Conservation (phyloP, 2,329 filamentous ascomycete genomes). For the Aspergillus sp. region DNA sequence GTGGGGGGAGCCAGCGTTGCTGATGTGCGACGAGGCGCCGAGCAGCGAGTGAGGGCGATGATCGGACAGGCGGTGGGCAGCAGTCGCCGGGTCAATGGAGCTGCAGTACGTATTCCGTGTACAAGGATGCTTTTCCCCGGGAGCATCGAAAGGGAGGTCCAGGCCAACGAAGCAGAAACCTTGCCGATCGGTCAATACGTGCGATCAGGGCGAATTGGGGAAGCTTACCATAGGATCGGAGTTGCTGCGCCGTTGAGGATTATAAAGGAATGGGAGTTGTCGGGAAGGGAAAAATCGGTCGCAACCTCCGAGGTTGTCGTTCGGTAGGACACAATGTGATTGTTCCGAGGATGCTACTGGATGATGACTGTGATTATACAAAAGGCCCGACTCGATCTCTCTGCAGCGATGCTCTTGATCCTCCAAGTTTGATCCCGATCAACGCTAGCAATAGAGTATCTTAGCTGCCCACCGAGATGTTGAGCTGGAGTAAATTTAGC, state of each 20-base stretch:
- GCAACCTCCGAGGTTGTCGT: constrained; percentile 14
- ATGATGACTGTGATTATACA: constrained; percentile 3
- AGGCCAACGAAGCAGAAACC: constrained; percentile 12
- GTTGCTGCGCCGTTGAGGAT: constrained; percentile 13
- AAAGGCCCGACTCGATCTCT: background rate
- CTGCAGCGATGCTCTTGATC: background rate
- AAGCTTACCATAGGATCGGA: constrained; percentile 13
- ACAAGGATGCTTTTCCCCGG: constrained; percentile 12
- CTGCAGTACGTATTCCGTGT: constrained; percentile 17
- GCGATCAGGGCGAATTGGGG: constrained; percentile 1
- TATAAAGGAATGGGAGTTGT: constrained; percentile 15
- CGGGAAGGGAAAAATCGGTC: constrained; percentile 14
- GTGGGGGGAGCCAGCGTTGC: constrained; percentile 49
- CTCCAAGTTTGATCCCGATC: background rate
- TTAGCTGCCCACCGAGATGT: background rate
- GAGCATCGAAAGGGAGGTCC: constrained; percentile 12
- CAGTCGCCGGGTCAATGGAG: constrained; percentile 37
- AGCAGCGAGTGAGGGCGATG: constrained; percentile 27
- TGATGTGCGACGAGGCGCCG: constrained; percentile 39
- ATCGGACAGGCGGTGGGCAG: constrained; percentile 41
- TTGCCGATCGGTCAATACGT: constrained; percentile 11
- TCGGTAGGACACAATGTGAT: constrained; percentile 5
- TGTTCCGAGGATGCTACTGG: constrained; percentile 10
- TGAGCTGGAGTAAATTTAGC: background rate
- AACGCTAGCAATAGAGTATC: background rate